Conservation (phyloP, 2,329 filamentous ascomycete genomes). For the Arachnopeziza araneosa region DNA sequence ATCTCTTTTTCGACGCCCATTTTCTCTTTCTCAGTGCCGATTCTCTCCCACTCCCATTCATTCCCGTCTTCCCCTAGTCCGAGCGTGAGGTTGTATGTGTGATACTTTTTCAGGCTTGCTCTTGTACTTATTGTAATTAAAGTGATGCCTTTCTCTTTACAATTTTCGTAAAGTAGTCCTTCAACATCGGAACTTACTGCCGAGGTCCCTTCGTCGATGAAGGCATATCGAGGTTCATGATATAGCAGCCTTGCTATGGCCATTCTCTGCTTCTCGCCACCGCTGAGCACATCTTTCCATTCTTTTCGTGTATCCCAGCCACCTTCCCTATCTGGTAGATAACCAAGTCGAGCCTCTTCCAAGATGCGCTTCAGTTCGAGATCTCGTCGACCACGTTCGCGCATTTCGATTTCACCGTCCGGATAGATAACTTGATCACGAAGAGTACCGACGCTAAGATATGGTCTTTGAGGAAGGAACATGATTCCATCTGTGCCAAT, state of each 20-base stretch:
- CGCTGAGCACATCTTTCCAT: constrained; percentile 97
- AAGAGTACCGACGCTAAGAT: constrained; percentile 85
- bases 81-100: constrained; percentile 83
- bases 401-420: constrained; percentile 92
- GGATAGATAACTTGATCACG: constrained; percentile 98
- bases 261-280: constrained; percentile 95
- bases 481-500: constrained; percentile 89
- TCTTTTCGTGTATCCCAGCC: constrained; percentile 96
- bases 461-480: constrained; percentile 93
- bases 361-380: constrained; percentile 71
- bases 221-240: constrained; percentile 89
- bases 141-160: constrained; percentile 90
- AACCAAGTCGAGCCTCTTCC: constrained; percentile 79
- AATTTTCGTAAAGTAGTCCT: constrained; percentile 84
- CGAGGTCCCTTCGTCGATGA: constrained; percentile 92
- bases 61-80: constrained; percentile 76
- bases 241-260: constrained; percentile 86
- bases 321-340: constrained; percentile 85
- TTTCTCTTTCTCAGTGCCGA: constrained; percentile 91
- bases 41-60: constrained; percentile 88
- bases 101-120: constrained; percentile 91
- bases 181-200: constrained; percentile 94
- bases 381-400: constrained; percentile 70
- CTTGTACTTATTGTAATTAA: constrained; percentile 94
- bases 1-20: constrained; percentile 89